Evolutionary conservation across 2,329 filamentous ascomycete species (phyloP), one percentile per base, ranked within the genome.

Genomic region (Beauveria sp.): DNA sequence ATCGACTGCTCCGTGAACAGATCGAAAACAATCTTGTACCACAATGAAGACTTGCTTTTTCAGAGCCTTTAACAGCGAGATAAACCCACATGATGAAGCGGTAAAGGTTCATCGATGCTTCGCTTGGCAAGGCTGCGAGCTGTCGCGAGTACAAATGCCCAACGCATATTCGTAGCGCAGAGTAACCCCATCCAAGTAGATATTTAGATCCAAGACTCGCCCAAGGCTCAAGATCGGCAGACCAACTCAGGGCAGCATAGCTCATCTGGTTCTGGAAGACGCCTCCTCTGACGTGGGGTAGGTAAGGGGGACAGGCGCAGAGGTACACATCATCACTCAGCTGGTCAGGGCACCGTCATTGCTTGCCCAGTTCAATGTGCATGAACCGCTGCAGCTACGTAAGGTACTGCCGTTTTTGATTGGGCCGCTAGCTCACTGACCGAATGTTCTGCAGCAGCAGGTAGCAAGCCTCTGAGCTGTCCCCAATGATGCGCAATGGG

Each of bases 371-470:
- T 34, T 37, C 48, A 9, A 54, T 47, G 57, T 54, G 57, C 57
- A 60, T 60, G 57, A 60, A 60, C 57, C 37, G 57, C 57, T 60
- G 57, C 57, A 47, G 28, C 41, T 30, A 50, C 41, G 28, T 30
- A 53, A 48, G 41, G 34, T 10, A 59, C 34, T 59, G 47, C 18
- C n/a, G 30, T 1, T 22, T 48, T 16, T 59, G 47, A 59, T 52
- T 59, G 56, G 56, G 56, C 16, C 56, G 26, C 56, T 34, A 59
- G 37, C 37, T 44, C 56, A 44, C 37, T 59, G 56, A 59, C 47
- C 56, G 56, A 59, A 59, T 59, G 56, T 59, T 59, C 47, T 59
- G 56, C 56, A 59, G 55, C 55, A 44, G 20, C 46, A 52, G 44
- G 30, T 16, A 40, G 30, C 34, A 51, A 44, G 56, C 56, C 47